Evolutionary conservation across 1,284 basidiomycete species (phyloP), one percentile per base, ranked within the genome.

Genomic region (Apiotrichum veenhuisii): DNA sequence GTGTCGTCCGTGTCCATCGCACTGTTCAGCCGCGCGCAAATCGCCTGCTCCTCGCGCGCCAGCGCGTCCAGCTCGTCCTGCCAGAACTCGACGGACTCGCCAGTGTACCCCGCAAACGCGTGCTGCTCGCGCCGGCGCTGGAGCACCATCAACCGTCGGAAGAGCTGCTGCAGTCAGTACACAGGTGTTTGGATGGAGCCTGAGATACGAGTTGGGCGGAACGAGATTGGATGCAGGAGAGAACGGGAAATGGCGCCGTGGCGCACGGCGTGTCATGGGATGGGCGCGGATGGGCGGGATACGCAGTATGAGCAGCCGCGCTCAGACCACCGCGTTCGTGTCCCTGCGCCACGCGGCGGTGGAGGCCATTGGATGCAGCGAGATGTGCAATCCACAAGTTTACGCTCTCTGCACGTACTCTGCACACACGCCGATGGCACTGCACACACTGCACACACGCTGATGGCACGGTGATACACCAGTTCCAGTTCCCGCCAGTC

Each of bases 61-160:
- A 68, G 27, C 1, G 47, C 30, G 17, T 63, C 58, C 18, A 60
- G 55, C 42, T 68, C 67, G 34, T 70, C 69, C 41, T 69, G 70
- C 71, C 71, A 73, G 55, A 73, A 70, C 3, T 73, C 72, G 18
- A 70, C 69, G 4, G 65, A 50, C 25, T 60, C 42, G 7, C 68
- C 68, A 48, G 72, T 69, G 5, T 63, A 68, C 22, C 71, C 72
- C 15, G 71, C 70, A 4, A 57, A 55, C 7, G 68, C 64, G 47
- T 68, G 72, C 36, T 66, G 36, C 11, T 63, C 69, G 51, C 64
- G 63, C 36, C 64, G 59, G 15, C 65, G 61, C 57, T 74, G 73
- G 8, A 71, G 56, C 22, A 74, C 58, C 51, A 73, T 66, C 11
- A 75, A 53, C 18, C 70, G 62, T n/a, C 73, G 61, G 57, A 72